A percentile compares a stretch with the other conserved stretches of the same genome.
These are phyloP conservation scores for Wickerhamomyces alni DNA, from an alignment of 805 yeast species.

Conservation along the genomic window DNA sequence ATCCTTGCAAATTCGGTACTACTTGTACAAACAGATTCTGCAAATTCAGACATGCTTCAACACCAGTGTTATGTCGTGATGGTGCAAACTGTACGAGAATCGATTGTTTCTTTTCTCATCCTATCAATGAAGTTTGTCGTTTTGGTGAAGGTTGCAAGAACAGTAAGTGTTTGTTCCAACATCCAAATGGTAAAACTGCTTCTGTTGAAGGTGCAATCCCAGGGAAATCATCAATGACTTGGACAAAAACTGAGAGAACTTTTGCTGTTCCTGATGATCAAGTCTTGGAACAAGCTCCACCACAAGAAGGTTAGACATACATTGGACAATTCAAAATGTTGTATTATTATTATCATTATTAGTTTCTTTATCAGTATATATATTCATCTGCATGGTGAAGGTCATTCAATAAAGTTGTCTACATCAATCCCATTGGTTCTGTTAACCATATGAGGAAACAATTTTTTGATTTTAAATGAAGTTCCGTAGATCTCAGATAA, in stretches of 20 bases:
- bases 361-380: no score
- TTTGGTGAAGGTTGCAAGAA: constrained; percentile 74
- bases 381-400: no score
- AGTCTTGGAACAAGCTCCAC: constrained; percentile 62
- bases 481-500: no score
- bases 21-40: constrained; percentile 75
- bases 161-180: constrained; percentile 63
- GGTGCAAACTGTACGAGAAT: constrained; percentile 73
- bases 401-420: no score
- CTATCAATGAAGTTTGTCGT: constrained; percentile 72
- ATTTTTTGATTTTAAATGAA: no score
- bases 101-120: constrained; percentile 82
- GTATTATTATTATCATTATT: no score
- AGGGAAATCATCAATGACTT: constrained; percentile 14
- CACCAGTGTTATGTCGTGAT: constrained; percentile 70
- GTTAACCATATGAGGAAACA: no score
- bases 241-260: constrained; percentile 48
- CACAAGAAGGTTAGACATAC: constrained; percentile 29
- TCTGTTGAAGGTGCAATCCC: constrained; percentile 9
- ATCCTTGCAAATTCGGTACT: constrained; percentile 76
- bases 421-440: no score
- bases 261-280: constrained; percentile 77
- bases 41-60: constrained; percentile 78
- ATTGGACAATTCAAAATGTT: no score
- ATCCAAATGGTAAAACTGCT: constrained; percentile 68